A percentile compares a stretch with the other conserved stretches of the same genome.
phyloP scores from a whole-genome alignment of 2,329 filamentous ascomycete genomes.

The Xylaria sp. region DNA sequence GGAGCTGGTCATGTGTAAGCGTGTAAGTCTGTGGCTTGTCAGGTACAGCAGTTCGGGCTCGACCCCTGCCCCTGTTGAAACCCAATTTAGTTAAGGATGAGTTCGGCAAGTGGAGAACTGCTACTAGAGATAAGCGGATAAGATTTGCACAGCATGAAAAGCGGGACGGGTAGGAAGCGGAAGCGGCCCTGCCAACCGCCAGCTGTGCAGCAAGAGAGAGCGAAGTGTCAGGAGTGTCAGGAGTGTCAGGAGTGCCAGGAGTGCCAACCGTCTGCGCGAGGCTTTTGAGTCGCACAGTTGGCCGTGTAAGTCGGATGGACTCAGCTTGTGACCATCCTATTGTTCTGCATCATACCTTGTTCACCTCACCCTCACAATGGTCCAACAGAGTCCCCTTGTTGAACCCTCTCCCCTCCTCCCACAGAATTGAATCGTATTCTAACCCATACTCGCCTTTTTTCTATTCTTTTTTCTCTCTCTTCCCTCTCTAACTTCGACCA shows the following conservation, averaged over 20 bases:
- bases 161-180: not conserved
- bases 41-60: not conserved
- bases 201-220: too few relatives aligned
- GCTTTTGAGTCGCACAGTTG: constrained; percentile 5
- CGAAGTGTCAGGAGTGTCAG: not conserved
- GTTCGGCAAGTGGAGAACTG: constrained; percentile 9
- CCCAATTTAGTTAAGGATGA: not conserved
- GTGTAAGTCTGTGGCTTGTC: not conserved
- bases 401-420: not conserved
- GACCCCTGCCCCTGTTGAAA: not conserved
- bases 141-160: not conserved
- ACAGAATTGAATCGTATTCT: not conserved
- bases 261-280: not conserved
- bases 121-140: not conserved
- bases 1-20: too few relatives aligned
- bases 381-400: not conserved
- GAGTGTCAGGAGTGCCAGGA: not conserved
- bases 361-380: not conserved
- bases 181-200: constrained; percentile 5
- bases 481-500: not conserved
- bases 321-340: constrained; percentile 12
- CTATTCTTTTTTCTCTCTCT: constrained; percentile 1
- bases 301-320: constrained; percentile 22
- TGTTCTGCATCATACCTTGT: not conserved
- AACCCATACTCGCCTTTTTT: not conserved